A percentile compares a stretch with the other conserved stretches of the same genome.
Conservation (phyloP, 2,329 filamentous ascomycete genomes). For the Monosporascus sp. region DNA sequence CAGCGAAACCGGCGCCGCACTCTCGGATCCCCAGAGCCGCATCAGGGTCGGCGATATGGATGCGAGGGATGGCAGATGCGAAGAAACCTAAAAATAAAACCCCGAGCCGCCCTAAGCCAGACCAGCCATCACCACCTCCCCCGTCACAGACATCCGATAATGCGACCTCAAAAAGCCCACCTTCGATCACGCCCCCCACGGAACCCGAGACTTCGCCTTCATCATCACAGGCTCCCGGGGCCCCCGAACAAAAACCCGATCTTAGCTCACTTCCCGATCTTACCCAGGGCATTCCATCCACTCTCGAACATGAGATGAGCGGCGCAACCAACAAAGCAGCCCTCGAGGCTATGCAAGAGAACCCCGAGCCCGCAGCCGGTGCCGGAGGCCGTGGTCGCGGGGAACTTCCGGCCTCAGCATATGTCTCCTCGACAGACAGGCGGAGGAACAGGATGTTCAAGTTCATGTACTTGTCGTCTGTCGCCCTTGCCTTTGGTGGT, state of each 20-base stretch:
- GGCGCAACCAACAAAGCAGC: constrained; percentile 36
- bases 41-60: constrained; percentile 33
- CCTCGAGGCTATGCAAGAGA: constrained; percentile 31
- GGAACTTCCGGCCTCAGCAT: constrained; percentile 71
- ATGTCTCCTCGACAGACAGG: constrained; percentile 85
- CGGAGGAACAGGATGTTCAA: constrained; percentile 72
- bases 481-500: constrained; percentile 51
- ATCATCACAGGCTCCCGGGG: constrained; percentile 14
- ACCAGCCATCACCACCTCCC: background rate
- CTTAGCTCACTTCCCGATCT: constrained; percentile 71
- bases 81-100: constrained; percentile 21
- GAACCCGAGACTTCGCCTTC: too few species aligned
- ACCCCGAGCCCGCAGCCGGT: constrained; percentile 34
- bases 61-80: constrained; percentile 38
- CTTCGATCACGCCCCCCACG: too few species aligned
- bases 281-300: constrained; percentile 91
- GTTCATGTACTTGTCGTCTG: constrained; percentile 61
- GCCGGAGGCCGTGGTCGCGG: constrained; percentile 49
- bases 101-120: background rate
- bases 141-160: too few species aligned
- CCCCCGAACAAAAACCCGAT: constrained; percentile 46
- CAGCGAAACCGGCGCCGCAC: constrained; percentile 6
- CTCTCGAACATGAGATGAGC: constrained; percentile 70
- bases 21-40: constrained; percentile 22
- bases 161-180: too few species aligned